Conservation (phyloP, 2,329 filamentous ascomycete species). For the Sphaerostilbella broomeana region DNA sequence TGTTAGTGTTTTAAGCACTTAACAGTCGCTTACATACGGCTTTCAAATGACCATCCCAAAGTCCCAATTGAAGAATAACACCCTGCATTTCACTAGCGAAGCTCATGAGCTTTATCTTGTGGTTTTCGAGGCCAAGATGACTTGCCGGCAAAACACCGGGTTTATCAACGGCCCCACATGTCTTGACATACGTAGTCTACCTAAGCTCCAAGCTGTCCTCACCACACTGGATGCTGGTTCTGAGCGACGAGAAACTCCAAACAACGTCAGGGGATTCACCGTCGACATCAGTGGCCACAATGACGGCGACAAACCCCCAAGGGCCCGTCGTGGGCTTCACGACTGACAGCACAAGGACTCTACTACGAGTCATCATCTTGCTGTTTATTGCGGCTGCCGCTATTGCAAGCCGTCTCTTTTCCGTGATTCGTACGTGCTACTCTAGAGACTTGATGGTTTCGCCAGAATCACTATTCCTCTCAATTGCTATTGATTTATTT, state of each 20-base stretch:
- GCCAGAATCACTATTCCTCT: constrained; percentile 1
- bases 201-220: constrained; percentile 43
- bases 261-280: constrained; percentile 25
- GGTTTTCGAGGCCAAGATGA: neutral
- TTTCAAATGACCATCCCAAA: too few species aligned
- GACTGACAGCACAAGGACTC: constrained; percentile 72
- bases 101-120: too few species aligned
- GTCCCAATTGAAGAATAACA: too few species aligned
- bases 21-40: too few species aligned
- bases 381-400: constrained; percentile 85
- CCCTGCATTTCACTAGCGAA: too few species aligned
- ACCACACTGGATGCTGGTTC: constrained; percentile 20
- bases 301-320: constrained; percentile 37
- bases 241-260: constrained; percentile 27
- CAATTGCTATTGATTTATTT: constrained; percentile 3
- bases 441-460: neutral
- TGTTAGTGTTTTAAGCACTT: too few species aligned
- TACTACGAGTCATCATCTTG: constrained; percentile 86
- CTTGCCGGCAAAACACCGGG: constrained; percentile 12
- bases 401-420: constrained; percentile 90
- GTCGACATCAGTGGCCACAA: constrained; percentile 32
- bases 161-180: constrained; percentile 12
- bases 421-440: constrained; percentile 77
- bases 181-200: constrained; percentile 12
- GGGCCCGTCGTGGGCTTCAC: constrained; percentile 66